Base-by-base conservation (phyloP, 805 yeast species). In the Tetrapisispora pingtungensis region DNA sequence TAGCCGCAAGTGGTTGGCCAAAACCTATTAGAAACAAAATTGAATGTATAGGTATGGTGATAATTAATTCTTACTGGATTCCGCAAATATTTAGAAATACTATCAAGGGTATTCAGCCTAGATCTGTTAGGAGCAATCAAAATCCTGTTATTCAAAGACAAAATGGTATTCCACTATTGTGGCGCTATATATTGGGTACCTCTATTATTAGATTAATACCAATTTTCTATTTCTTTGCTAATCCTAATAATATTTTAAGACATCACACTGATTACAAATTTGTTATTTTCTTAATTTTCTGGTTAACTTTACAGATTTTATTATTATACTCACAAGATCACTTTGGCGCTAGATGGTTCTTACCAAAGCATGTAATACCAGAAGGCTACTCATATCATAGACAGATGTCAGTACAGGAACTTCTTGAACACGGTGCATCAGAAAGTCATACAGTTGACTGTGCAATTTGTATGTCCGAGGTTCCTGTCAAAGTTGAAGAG, bases 381-480 rank as follows among this genome's bases (percentile, higher is more conserved):
- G 76, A 81, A 49, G 78, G 89, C 0, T 88, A 87, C 56, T 81
- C 86, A 50, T 89, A 89, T 56, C 96, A 88, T 58, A 60, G 55
- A 40, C 43, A 57, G 7, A 58, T 60, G 10, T 45, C 62, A 4
- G 46, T 53, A 4, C 48, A 56, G 30, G 57, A 61, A 18, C 47
- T 62, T 35, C 44, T 53, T 52, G 63, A 57, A 56, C 65, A 62
- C 38, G 63, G 62, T 17, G 31, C 39, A 12, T 43, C 43, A 10
- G 40, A 44, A 10, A 59, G 63, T 41, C 75, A 77, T 54, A 67
- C 74, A 41, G 73, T 80, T 10, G 93, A 82, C 51, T 89, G 97
- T 69, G 84, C 95, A 7, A 86, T 89, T 49, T 89, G 97, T 67
- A 88, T 89, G 96, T 77, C 72, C 43, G 76, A 77, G 10, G 75